Evolutionary conservation across 805 yeast species (phyloP), one percentile per base, ranked within the genome.

Genomic region (Ogataea degrootiae): DNA sequence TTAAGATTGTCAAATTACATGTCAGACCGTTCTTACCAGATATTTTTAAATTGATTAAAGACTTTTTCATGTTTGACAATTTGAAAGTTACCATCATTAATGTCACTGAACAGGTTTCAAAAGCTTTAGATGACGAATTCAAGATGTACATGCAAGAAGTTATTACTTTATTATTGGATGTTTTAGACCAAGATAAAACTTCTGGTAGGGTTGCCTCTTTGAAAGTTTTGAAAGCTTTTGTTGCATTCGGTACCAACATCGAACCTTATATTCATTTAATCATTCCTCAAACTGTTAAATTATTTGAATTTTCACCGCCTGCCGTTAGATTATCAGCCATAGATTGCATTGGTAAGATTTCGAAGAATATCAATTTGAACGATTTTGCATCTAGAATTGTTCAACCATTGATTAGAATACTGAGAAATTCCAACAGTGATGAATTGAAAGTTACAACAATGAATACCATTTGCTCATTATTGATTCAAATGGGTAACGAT

Each of bases 351-450:
- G 96, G 97, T 0, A 85, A 86, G 57, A 66, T 94, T 26, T 82
- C 96, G 1, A 82, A 80, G 55, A 77, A 73, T 36, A 83, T 92
- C 4, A 77, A 81, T 50, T 69, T 94, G 46, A 82, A 81, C 47
- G 98, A 92, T 55, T 85, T 90, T 88, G 84, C 96, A 0, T 86
- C 97, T 1, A 73, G 97, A 52, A 86, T 94, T 43, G 79, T 94
- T 26, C 97, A 92, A 56, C 92, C 97, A 0, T 65, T 94, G 12
- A 67, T 91, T 7, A 70, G 97, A 47, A 83, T 89, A 0, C 67
- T 94, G 35, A 61, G 61, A 29, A 57, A 52, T 16, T 45, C 47
- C 7, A 53, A 51, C 19, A 46, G 53, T 35, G 85, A 79, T 8
- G 96, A 86, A 26, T 66, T 90, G 19, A 75, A 78, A 34, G 71